Evolutionary conservation across 1,284 basidiomycete genomes (phyloP).

Genomic region (Anthracocystis panici-leucophaei): DNA sequence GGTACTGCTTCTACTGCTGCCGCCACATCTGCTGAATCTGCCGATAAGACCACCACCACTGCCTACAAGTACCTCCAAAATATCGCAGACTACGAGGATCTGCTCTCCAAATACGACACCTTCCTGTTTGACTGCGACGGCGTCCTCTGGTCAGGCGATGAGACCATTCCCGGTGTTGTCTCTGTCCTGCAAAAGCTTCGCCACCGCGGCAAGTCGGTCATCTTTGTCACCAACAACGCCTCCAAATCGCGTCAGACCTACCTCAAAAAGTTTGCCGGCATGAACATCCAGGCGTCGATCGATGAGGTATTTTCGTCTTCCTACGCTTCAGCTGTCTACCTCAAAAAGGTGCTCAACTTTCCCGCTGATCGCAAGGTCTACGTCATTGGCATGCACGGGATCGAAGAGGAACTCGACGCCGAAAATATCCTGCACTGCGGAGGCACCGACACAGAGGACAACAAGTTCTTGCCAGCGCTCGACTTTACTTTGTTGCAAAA

Average conservation of each 20-base stretch:
- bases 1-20: constrained; percentile 16
- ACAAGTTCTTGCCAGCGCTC: constrained; percentile 79
- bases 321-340: constrained; percentile 90
- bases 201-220: constrained; percentile 80
- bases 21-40: not conserved
- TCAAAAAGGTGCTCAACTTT: constrained; percentile 87
- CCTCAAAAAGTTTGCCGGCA: constrained; percentile 88
- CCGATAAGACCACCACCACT: not conserved
- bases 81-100: constrained; percentile 42
- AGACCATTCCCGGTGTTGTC: constrained; percentile 56
- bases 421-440: constrained; percentile 85
- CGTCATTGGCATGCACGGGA: constrained; percentile 89
- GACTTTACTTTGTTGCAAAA: constrained; percentile 76
- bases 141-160: constrained; percentile 83
- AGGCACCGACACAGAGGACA: constrained; percentile 87
- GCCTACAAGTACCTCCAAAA: constrained; percentile 52
- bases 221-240: constrained; percentile 99
- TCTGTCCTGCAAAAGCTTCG: constrained; percentile 71
- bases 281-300: constrained; percentile 82
- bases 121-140: constrained; percentile 86
- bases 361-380: constrained; percentile 94
- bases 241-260: constrained; percentile 88
- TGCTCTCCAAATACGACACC: constrained; percentile 63
- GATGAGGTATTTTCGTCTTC: constrained; percentile 96
- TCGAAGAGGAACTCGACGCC: constrained; percentile 89